phyloP scores from a whole-genome alignment of 208 protist species.

The Trichomonas tenax region DNA sequence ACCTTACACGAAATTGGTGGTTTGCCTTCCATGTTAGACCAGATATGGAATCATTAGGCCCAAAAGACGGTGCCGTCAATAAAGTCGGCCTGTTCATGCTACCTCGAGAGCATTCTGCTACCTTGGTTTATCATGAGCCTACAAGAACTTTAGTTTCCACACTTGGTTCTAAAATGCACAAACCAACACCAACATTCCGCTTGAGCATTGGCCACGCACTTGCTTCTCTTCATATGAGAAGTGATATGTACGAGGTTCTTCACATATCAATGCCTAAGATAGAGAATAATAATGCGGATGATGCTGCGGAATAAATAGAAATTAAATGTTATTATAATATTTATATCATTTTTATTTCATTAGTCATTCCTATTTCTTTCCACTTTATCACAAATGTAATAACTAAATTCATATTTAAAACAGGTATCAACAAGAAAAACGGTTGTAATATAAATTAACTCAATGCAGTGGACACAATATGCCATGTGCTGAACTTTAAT shows the following conservation, averaged over 20 bases:
- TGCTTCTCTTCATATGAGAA: neutral
- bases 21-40: conserved; percentile 7
- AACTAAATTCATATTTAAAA: no score
- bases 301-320: neutral
- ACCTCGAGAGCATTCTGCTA: neutral
- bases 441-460: no score
- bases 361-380: no score
- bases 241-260: neutral
- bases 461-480: no score
- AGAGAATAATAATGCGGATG: neutral
- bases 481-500: no score
- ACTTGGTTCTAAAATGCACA: neutral
- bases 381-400: no score
- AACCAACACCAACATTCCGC: neutral
- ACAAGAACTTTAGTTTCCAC: neutral
- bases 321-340: neutral
- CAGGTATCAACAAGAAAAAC: no score
- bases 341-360: no score
- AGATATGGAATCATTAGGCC: neutral
- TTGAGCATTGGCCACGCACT: neutral
- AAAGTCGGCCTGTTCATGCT: neutral
- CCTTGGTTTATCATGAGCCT: neutral
- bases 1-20: neutral
- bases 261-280: neutral
- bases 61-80: neutral